Evolutionary conservation across 2,329 filamentous ascomycete genomes (phyloP).

Genomic region (Aspergillus fumigatiaffinis): DNA sequence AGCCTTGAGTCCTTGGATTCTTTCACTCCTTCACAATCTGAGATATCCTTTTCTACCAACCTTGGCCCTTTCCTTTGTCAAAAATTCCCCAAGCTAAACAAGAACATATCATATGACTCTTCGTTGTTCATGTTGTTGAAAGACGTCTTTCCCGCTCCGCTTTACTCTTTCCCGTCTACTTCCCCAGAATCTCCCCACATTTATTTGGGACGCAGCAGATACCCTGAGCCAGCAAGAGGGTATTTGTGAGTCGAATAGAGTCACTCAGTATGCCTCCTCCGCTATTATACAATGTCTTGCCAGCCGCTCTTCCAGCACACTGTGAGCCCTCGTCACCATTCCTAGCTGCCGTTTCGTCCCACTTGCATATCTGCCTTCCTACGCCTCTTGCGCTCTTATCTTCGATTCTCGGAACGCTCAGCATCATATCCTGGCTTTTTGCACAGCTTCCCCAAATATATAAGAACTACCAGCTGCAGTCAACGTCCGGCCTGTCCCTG

Average conservation of each 20-base stretch:
- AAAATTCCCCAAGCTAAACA: too few relatives aligned
- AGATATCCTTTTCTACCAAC: neutral
- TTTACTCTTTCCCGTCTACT: neutral
- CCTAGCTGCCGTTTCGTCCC: constrained; percentile 54
- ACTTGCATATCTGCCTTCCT: constrained; percentile 61
- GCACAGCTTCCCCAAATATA: constrained; percentile 67
- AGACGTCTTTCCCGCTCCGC: neutral
- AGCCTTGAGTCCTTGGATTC: neutral
- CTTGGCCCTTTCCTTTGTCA: neutral
- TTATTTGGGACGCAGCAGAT: neutral
- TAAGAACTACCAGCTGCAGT: constrained; percentile 62
- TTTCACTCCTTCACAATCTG: neutral
- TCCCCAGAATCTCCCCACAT: neutral
- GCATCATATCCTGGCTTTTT: constrained; percentile 65
- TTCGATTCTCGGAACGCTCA: constrained; percentile 56
- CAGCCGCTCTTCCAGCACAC: constrained; percentile 49
- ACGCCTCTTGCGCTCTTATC: constrained; percentile 61
- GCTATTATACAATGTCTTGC: constrained; percentile 23
- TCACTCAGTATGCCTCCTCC: constrained; percentile 25
- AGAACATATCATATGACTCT: neutral
- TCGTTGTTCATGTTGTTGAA: neutral
- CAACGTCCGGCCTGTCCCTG: constrained; percentile 61
- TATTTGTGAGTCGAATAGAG: neutral
- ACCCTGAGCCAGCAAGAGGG: neutral
- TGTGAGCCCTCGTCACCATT: constrained; percentile 59